Percentiles rank a stretch among this genome's conserved stretches.
Conservation (phyloP, 2,329 filamentous ascomycete species). For the Delphinella strobiligena region DNA sequence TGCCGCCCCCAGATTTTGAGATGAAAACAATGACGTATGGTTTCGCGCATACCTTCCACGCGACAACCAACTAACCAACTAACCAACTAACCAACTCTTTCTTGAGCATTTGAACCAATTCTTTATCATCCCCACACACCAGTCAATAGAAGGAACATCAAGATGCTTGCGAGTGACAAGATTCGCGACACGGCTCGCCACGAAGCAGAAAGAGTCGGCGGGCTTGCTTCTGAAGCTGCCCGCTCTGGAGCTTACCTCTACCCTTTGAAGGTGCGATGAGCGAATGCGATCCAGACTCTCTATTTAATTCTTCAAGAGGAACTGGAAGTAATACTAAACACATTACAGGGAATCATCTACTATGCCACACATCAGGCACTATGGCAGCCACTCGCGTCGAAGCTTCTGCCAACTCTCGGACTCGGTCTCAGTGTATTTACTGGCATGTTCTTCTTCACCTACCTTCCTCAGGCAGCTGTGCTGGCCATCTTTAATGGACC, state of each 20-base stretch:
- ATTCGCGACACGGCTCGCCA: conserved; percentile 49
- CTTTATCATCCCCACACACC: background rate
- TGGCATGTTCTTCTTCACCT: conserved; percentile 80
- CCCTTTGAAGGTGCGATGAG: conserved; percentile 55
- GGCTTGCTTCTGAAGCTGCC: conserved; percentile 54
- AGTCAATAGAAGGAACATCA: background rate
- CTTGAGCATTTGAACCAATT: background rate
- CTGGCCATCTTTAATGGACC: conserved; percentile 78
- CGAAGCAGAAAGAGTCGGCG: conserved; percentile 56
- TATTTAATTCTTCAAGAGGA: background rate
- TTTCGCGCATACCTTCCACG: background rate
- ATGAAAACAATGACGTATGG: background rate
- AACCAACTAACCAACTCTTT: background rate
- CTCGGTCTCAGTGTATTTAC: conserved; percentile 54
- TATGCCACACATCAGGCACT: conserved; percentile 45
- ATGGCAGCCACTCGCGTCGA: conserved; percentile 47
- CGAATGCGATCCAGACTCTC: too few species aligned
- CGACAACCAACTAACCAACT: background rate
- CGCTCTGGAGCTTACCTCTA: conserved; percentile 74
- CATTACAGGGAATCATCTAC: conserved; percentile 46
- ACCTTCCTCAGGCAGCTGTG: conserved; percentile 71
- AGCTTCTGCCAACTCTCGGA: conserved; percentile 49
- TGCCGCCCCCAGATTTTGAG: too few species aligned
- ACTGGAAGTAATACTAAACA: too few species aligned
- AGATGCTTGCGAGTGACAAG: conserved; percentile 26